phyloP scores from a whole-genome alignment of 108 stramenopile species.

The Asterionellopsis glacialis region DNA sequence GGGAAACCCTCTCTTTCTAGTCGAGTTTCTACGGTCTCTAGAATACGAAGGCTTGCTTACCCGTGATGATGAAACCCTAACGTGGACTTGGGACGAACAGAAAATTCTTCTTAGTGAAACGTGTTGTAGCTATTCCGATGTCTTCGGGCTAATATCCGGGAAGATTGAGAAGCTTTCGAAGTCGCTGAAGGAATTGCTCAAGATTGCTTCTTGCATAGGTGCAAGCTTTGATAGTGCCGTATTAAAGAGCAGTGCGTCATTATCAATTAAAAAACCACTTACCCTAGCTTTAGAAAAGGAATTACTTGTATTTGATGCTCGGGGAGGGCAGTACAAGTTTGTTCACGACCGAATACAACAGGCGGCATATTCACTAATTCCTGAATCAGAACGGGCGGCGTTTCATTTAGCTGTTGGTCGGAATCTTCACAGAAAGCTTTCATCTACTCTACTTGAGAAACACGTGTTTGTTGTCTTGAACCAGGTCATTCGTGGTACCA shows the following conservation, averaged over 20 bases:
- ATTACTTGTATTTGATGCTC: neutral
- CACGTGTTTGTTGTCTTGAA: constrained; percentile 32
- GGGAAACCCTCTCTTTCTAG: neutral
- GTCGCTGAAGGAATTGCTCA: neutral
- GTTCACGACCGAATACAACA: constrained; percentile 34
- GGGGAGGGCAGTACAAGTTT: constrained; percentile 9
- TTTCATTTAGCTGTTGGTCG: constrained; percentile 44
- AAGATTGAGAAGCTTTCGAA: neutral
- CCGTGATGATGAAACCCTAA: constrained; percentile 13
- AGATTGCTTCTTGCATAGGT: neutral
- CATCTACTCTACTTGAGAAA: constrained; percentile 11
- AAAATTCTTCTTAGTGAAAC: constrained; percentile 9
- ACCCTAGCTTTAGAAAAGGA: neutral
- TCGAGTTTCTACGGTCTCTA: constrained; percentile 18
- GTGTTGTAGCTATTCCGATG: neutral
- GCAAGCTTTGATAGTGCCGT: neutral
- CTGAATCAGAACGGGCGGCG: constrained; percentile 18
- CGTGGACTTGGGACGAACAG: constrained; percentile 16
- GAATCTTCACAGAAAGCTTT: constrained; percentile 17
- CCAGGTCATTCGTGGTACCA: constrained; percentile 4
- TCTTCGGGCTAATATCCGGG: neutral
- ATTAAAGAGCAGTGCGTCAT: neutral
- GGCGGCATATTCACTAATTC: constrained; percentile 31
- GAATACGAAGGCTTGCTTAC: constrained; percentile 31
- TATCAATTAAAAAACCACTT: neutral